Conservation (phyloP, 305 asterid species). For the Stenogyne calaminthoides region DNA sequence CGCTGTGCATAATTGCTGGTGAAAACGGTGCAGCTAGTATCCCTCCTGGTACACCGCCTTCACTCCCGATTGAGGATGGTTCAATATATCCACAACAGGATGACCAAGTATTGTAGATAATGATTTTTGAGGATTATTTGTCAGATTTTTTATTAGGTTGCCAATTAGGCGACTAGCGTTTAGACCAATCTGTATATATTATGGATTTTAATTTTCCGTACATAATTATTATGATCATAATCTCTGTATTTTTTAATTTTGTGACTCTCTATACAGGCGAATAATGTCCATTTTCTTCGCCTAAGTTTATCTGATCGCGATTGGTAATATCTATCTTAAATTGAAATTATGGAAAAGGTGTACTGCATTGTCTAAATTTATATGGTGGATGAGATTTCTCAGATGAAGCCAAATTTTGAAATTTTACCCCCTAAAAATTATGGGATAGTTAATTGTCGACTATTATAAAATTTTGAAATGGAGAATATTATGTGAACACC, state of each 20-base stretch:
- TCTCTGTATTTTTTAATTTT: constrained; percentile 9
- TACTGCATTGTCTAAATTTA: too few species aligned
- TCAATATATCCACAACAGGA: constrained; percentile 73
- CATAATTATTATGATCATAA: background rate
- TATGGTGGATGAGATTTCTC: too few species aligned
- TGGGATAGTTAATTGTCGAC: too few species aligned
- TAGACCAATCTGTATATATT: constrained; percentile 35
- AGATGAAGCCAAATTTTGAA: too few species aligned
- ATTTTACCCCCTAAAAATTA: too few species aligned
- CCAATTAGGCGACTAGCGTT: background rate
- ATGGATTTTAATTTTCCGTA: constrained; percentile 6
- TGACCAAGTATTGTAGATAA: constrained; percentile 66
- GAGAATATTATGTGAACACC: too few species aligned
- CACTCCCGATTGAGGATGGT: constrained; percentile 72
- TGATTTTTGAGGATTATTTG: background rate
- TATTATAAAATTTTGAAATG: too few species aligned
- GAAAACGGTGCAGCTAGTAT: constrained; percentile 91
- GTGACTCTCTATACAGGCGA: background rate
- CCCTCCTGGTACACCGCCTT: constrained; percentile 98
- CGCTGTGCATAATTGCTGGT: constrained; percentile 91
- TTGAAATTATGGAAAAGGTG: background rate
- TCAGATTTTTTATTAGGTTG: background rate
- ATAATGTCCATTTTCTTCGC: background rate
- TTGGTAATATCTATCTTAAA: background rate
- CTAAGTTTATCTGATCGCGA: background rate